Evolutionary conservation across 371 early-diverging fungal species (phyloP).

Genomic region (Funneliformis caledonium): DNA sequence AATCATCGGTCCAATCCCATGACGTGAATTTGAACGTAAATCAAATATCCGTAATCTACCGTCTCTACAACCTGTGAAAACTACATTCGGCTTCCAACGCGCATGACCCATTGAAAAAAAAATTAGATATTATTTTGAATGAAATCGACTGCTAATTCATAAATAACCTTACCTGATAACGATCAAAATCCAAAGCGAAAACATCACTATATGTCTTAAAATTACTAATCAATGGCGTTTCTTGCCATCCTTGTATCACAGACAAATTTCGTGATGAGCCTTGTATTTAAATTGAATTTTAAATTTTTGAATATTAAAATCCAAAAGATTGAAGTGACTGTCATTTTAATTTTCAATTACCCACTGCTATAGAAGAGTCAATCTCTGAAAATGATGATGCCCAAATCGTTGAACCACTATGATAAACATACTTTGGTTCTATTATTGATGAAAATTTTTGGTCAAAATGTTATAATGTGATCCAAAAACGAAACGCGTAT

Average conservation of each 20-base stretch:
- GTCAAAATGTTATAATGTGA: too few relatives aligned
- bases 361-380: neutral
- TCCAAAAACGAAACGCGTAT: too few relatives aligned
- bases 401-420: neutral
- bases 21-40: neutral
- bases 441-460: neutral
- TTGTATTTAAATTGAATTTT: neutral
- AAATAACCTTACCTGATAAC: neutral
- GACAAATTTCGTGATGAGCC: neutral
- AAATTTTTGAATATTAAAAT: neutral
- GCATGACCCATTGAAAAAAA: neutral
- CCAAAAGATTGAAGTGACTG: neutral
- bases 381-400: neutral
- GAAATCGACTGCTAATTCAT: neutral
- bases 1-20: neutral
- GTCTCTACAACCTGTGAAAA: conserved; percentile 22
- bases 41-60: conserved; percentile 25
- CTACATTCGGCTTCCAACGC: neutral
- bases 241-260: neutral
- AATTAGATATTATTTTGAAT: neutral
- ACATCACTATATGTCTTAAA: conserved; percentile 34
- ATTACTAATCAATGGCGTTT: neutral
- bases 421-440: neutral
- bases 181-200: conserved; percentile 14
- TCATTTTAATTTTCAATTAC: neutral